phyloP scores from a whole-genome alignment of 2,329 filamentous ascomycete genomes.

The Epichloe typhina region DNA sequence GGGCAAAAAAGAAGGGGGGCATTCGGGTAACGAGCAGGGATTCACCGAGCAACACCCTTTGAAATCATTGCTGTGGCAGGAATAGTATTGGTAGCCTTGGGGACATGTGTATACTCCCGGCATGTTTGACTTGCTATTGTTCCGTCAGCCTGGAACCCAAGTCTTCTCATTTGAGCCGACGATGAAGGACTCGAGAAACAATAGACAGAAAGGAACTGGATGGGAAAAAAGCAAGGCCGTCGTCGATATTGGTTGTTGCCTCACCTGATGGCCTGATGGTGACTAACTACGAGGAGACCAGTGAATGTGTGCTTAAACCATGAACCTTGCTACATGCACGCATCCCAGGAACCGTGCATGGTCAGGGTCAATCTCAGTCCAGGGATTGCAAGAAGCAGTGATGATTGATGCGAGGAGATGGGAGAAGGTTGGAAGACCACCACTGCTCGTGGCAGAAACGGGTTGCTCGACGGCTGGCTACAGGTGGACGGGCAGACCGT shows the following conservation, averaged over 20 bases:
- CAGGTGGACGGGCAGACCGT: not conserved
- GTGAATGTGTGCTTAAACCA: not conserved
- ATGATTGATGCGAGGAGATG: not conserved
- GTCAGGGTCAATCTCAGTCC: too few relatives aligned
- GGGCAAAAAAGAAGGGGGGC: conserved; percentile 15
- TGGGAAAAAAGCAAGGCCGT: too few relatives aligned
- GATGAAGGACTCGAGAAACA: not conserved
- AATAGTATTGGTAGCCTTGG: conserved; percentile 20
- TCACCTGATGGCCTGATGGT: not conserved
- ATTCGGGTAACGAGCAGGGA: conserved; percentile 22
- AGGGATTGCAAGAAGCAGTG: not conserved
- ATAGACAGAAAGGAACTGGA: too few relatives aligned
- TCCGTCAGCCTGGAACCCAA: not conserved
- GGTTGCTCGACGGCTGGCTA: conserved; percentile 1
- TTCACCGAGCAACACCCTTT: conserved; percentile 32
- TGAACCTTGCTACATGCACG: not conserved
- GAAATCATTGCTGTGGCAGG: conserved; percentile 24
- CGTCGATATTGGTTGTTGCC: not conserved
- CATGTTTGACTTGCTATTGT: not conserved
- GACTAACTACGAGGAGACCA: not conserved
- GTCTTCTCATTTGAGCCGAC: not conserved
- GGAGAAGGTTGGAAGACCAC: not conserved
- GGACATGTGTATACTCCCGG: conserved; percentile 13
- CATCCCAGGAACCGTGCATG: not conserved
- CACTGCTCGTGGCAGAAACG: not conserved